These are phyloP conservation scores for Durio zibethinus DNA, from an alignment of 345 rosid species.

Conservation along the genomic window DNA sequence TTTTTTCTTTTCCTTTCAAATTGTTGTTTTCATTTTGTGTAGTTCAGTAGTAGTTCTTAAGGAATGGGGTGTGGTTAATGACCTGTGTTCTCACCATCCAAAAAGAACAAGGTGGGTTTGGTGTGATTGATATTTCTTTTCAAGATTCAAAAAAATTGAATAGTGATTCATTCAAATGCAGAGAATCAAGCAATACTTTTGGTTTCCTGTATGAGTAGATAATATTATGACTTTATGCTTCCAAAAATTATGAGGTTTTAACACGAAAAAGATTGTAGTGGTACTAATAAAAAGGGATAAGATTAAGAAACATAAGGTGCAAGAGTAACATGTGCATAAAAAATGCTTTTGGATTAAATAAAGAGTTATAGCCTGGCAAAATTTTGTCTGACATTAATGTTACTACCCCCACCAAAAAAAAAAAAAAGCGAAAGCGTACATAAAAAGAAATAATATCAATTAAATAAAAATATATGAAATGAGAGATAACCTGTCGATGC, in stretches of 20 bases:
- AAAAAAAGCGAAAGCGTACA: background rate
- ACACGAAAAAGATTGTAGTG: background rate
- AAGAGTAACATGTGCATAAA: background rate
- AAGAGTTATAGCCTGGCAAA: slow-evolving; percentile 8
- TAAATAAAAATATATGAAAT: background rate
- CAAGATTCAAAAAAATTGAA: background rate
- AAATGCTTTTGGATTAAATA: background rate
- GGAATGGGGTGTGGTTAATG: background rate
- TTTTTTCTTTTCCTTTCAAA: too few species aligned
- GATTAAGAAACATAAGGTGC: background rate
- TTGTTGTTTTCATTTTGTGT: background rate
- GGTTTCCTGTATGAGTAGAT: background rate
- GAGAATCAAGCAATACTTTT: background rate
- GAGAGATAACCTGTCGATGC: slow-evolving; percentile 50
- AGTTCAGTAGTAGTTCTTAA: background rate
- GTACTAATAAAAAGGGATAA: background rate
- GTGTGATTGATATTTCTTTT: background rate
- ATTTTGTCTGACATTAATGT: slow-evolving; percentile 1
- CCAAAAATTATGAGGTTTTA: background rate
- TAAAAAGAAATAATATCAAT: background rate
- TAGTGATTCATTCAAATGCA: background rate
- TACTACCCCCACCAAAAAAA: background rate
- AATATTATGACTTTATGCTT: background rate
- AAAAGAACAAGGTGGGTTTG: background rate
- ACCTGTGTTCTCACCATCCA: background rate